Evolutionary conservation across 2,329 filamentous ascomycete genomes (phyloP).

Genomic region (Fusarium compactum): DNA sequence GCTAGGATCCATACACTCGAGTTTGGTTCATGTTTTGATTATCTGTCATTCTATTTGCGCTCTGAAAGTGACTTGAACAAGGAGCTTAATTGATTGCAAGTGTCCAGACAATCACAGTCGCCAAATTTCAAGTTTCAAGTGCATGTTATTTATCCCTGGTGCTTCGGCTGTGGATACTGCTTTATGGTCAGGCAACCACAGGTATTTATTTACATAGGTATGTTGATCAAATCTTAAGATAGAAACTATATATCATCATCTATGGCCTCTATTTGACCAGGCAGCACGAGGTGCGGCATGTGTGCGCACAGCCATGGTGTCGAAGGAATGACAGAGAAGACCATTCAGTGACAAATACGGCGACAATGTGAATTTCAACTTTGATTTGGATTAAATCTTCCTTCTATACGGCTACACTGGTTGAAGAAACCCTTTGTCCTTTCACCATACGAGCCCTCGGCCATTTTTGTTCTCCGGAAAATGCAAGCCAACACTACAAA

Average conservation of each 20-base stretch:
- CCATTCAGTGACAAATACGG: not conserved
- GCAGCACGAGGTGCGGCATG: not conserved
- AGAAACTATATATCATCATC: not conserved
- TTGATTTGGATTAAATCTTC: constrained; percentile 17
- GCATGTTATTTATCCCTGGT: not conserved
- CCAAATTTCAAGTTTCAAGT: not conserved
- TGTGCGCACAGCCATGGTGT: not conserved
- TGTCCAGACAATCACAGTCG: too few species aligned
- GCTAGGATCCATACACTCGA: constrained; percentile 46
- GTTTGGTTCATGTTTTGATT: constrained; percentile 37
- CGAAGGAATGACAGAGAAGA: not conserved
- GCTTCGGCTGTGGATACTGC: not conserved
- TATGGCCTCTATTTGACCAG: not conserved
- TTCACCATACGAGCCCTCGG: constrained; percentile 12
- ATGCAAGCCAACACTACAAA: constrained; percentile 28
- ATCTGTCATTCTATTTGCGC: not conserved
- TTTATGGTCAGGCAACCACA: not conserved
- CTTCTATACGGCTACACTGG: constrained; percentile 17
- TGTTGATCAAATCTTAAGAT: not conserved
- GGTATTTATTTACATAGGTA: not conserved
- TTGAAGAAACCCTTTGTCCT: constrained; percentile 4
- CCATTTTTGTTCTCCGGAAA: constrained; percentile 20
- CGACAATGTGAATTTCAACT: constrained; percentile 4
- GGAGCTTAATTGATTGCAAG: too few species aligned
- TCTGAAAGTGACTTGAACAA: not conserved